Base-by-base conservation (phyloP, 129 eudicot species). In the Ambrosia trifida region DNA sequence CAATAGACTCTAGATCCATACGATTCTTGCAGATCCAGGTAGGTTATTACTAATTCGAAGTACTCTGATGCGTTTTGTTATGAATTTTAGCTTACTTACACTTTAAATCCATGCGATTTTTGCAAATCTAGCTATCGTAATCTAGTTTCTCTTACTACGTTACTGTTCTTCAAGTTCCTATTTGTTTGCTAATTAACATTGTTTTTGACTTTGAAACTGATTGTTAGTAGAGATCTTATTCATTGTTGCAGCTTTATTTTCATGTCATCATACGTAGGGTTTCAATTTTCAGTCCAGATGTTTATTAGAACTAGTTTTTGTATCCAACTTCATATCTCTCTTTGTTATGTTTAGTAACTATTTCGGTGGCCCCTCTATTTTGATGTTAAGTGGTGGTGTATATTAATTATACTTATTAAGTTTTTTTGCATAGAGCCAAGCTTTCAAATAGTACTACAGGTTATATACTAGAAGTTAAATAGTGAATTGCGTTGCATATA, bases 281-380 rank as follows among this genome's bases (percentile, higher is more conserved):
- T 72, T 31, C 35, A 11, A 46, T 4, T 38, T 3, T 14, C 13
- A 46, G 24, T 49, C 5, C 28, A 7, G 10, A 28, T 35, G 49
- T 51, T 62, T 58, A 28, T 57, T 40, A 16, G 64, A 11, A 32
- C 35, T 73, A 63, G 78, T 71, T 73, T 73, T 46, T 57, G 56
- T 61, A 24, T 46, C 14, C 38, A 45, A 72, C 46, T 44, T 31
- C 31, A 5, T 31, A 61, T 18, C 40, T 18, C 49, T 4, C 0
- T 32, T 32, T 3, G 9, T 32, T 61, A 18, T 73, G 68, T 31
- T 47, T 30, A 11, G 11, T 4, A 38, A 28, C 0, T 30, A 20
- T 71, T 44, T 45, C 3, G 11, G 7, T 40, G 11, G 9, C 10
- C 44, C 6, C 11, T 7, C 44, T 40, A 6, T 6, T 10, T 69